These are phyloP conservation scores for Botrytis byssoidea DNA, from an alignment of 2,329 filamentous ascomycete genomes.

Conservation along the genomic window DNA sequence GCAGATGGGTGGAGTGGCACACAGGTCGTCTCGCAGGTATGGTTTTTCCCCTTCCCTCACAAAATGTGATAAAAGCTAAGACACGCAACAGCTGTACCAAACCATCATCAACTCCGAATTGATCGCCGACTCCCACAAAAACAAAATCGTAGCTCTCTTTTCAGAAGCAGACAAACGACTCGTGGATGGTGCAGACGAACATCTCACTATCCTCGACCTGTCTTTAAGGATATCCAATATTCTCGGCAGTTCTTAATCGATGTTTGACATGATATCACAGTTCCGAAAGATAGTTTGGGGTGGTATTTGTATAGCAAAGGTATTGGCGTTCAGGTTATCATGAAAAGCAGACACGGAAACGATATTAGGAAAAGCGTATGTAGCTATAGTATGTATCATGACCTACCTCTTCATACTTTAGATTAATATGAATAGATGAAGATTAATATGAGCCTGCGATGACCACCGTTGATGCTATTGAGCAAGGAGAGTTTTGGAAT, in stretches of 20 bases:
- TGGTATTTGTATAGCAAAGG: slow-evolving; percentile 16
- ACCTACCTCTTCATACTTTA: neutral
- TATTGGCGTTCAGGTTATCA: slow-evolving; percentile 12
- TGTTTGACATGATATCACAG: neutral
- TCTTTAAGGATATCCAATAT: slow-evolving; percentile 77
- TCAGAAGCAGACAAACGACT: slow-evolving; percentile 93
- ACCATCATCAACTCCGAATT: slow-evolving; percentile 79
- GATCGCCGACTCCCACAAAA: slow-evolving; percentile 82
- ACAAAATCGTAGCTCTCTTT: slow-evolving; percentile 83
- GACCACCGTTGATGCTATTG: neutral
- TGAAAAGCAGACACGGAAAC: neutral
- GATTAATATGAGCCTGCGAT: neutral
- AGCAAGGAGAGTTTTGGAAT: neutral
- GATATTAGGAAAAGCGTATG: neutral
- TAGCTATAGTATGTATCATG: slow-evolving; percentile 12
- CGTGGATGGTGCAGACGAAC: slow-evolving; percentile 93
- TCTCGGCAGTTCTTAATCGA: slow-evolving; percentile 43
- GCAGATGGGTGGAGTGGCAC: slow-evolving; percentile 96
- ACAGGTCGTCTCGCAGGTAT: slow-evolving; percentile 78
- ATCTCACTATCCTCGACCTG: slow-evolving; percentile 84
- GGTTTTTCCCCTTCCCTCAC: slow-evolving; percentile 28
- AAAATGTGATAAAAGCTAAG: neutral
- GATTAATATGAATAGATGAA: slow-evolving; percentile 10
- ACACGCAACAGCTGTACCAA: slow-evolving; percentile 68
- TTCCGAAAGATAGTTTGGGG: neutral